Evolutionary conservation across 2,329 filamentous ascomycete species (phyloP), one percentile per base, ranked within the genome.

Genomic region (Tolypocladium album): DNA sequence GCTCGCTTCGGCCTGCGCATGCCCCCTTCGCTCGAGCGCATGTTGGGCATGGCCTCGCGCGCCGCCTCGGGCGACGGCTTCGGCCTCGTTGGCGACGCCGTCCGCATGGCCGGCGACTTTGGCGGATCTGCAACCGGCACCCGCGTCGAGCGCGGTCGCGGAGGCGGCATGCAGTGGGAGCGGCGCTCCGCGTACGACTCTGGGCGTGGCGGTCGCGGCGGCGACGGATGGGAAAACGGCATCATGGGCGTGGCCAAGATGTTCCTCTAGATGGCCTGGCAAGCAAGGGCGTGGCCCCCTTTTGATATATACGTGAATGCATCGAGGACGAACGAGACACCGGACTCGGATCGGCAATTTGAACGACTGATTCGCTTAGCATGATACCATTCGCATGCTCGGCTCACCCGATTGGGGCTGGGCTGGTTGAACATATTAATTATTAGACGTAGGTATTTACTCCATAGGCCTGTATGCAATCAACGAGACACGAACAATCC

Each of bases 1-100:
- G 83, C 84, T 43, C 85, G 87, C 70, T 89, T 97, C 72, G 92
- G 92, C 27, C 79, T 97, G 62, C 82, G 87, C 63, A 74, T 96
- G 64, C 92, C 92, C 0, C 78, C 79, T 6, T 74, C 79, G 15
- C 70, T 92, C 61, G 79, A 85, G 75, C 77, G 79, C 68, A 77
- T 84, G 78, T 71, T 87, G 40, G 82, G 82, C 64, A 65, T 81
- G 60, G 82, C 82, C 52, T 78, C 75, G 13, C 75, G 75, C 58
- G 80, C 80, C 56, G 78, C 77, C 2, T 79, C 81, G 55, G 78
- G 78, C 63, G 72, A 75, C 9, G 34, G 58, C 55, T 64, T 78
- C 38, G 81, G 82, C 20, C 70, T 83, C 38, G 76, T 84, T 45
- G 75, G 79, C 63, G 82, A 85, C 67, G 82, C 82, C 52, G 75